Evolutionary conservation across 331 rosid genomes (phyloP).

Genomic region (Erythrophleum ivorense): DNA sequence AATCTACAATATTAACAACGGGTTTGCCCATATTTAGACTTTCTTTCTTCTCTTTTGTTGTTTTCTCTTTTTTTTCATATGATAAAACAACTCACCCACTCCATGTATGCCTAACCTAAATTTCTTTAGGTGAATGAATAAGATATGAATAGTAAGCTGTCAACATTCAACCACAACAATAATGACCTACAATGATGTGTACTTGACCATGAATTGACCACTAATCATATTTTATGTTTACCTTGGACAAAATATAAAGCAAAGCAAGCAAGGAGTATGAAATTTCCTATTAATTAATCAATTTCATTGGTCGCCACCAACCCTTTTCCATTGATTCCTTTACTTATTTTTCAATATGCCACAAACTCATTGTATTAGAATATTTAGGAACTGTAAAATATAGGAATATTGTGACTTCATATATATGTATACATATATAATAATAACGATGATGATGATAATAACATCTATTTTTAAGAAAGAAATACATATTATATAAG

Average conservation of each 20-base stretch:
- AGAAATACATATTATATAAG: too few relatives aligned
- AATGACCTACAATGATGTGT: constrained; percentile 42
- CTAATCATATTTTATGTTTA: constrained; percentile 32
- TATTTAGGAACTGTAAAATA: too few relatives aligned
- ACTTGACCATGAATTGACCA: constrained; percentile 30
- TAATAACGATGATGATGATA: too few relatives aligned
- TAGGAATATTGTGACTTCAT: too few relatives aligned
- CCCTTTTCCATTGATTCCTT: background rate
- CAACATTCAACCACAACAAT: constrained; percentile 47
- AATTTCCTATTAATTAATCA: background rate
- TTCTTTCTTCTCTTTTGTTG: background rate
- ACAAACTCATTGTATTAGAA: background rate
- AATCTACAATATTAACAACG: background rate
- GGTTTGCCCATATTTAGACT: background rate
- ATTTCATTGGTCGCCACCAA: background rate
- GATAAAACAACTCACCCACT: constrained; percentile 49
- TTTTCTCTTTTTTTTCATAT: constrained; percentile 32
- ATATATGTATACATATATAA: too few relatives aligned
- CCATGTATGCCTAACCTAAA: constrained; percentile 15
- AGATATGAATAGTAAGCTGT: background rate
- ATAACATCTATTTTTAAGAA: too few relatives aligned
- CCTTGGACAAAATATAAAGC: background rate
- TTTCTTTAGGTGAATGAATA: constrained; percentile 35
- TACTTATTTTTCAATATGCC: background rate
- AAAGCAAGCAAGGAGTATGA: constrained; percentile 13